Base-by-base conservation (phyloP, 1,284 basidiomycete genomes). In the Fomitopsis pinicola region DNA sequence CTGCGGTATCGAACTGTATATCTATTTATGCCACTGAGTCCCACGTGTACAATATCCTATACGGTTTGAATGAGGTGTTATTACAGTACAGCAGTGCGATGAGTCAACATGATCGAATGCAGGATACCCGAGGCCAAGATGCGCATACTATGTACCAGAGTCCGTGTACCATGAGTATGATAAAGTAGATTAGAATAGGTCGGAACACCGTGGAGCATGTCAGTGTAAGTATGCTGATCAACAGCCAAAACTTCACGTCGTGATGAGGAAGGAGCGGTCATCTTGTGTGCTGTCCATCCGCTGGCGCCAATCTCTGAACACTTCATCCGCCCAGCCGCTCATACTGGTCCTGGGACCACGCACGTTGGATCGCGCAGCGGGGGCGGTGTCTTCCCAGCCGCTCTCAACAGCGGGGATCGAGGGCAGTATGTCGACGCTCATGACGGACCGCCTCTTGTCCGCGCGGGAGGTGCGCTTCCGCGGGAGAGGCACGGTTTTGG, bases 261-360 rank as follows among this genome's bases (percentile, higher is more conserved):
- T 61, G 59, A 61, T 61, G 59, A 61, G 59, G 56, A 61, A 61
- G 19, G 59, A 61, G 36, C 46, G 59, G 61, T 62, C 61, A 38
- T 59, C 61, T 33, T 52, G 57, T 9, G 55, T 14, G 45, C 57
- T 58, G 53, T 62, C 61, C 42, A 52, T 17, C 17, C 28, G 10
- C 38, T 53, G 61, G 53, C 61, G 58, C 57, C 58, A 59, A 53
- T 59, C 53, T 36, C 53, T 38, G n/a, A 33, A 5, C 33, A 59
- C 44, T 7, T 59, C 61, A 15, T 59, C 61, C n/a, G 35, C 40
- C 57, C 61, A 59, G 28, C 44, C 52, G 42, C 57, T 44, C 14
- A 58, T 56, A 17, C 58, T 52, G n/a, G 52, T 8, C 35, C 57
- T 35, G 17, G 10, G 3, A 36, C 33, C 14, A 17, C 30, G 57